These are phyloP conservation scores for Mycena belliarum DNA, from an alignment of 768 basidiomycete genomes.

Conservation along the genomic window DNA sequence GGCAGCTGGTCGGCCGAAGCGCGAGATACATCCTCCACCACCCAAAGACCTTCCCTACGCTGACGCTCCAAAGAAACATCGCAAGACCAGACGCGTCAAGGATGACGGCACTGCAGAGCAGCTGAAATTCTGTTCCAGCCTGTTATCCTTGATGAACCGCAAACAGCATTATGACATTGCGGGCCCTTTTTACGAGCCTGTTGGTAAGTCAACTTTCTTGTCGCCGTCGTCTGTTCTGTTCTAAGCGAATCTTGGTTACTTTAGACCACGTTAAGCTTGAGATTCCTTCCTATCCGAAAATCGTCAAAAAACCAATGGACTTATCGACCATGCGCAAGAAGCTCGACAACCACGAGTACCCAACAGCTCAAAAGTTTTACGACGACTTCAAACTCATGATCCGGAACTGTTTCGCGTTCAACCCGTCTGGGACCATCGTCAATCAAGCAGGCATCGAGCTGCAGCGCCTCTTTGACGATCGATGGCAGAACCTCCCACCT, in stretches of 20 bases:
- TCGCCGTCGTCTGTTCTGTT: constrained; percentile 2
- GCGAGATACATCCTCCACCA: constrained; percentile 95
- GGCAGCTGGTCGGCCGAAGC: constrained; percentile 80
- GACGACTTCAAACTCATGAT: constrained; percentile 95
- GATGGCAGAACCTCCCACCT: constrained; percentile 80
- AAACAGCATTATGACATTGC: constrained; percentile 77
- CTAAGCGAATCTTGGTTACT: constrained; percentile 9
- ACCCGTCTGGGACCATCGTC: constrained; percentile 85
- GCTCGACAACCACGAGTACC: constrained; percentile 76
- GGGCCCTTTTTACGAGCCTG: constrained; percentile 89
- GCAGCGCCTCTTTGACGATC: constrained; percentile 88
- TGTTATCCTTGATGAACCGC: constrained; percentile 73
- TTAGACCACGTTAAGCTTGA: constrained; percentile 77
- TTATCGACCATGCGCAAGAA: constrained; percentile 85
- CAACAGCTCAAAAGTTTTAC: constrained; percentile 77
- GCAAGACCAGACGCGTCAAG: constrained; percentile 60
- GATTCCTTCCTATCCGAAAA: constrained; percentile 81
- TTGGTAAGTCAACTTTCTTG: constrained; percentile 59
- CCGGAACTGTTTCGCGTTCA: constrained; percentile 90
- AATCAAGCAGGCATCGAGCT: constrained; percentile 84
- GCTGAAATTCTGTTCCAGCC: constrained; percentile 76
- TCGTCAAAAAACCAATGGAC: constrained; percentile 97
- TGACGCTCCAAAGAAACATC: constrained; percentile 69
- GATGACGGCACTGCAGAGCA: constrained; percentile 79
- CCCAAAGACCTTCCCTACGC: constrained; percentile 88